Base-by-base conservation (phyloP, 2,329 filamentous ascomycete genomes). In the Tolypocladium pustulatum region DNA sequence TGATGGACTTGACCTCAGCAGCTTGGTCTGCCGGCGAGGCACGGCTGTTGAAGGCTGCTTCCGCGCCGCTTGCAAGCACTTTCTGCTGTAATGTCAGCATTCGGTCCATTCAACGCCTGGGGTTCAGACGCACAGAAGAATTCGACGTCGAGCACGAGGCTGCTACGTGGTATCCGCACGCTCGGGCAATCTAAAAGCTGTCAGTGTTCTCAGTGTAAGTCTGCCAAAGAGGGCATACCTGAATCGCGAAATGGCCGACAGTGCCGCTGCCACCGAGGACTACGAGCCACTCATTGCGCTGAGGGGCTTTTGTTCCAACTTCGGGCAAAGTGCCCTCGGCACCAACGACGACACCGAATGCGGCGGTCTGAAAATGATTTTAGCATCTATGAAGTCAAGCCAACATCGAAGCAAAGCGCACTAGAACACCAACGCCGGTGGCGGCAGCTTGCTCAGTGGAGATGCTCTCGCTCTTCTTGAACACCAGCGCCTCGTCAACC, bases 101-200 rank as follows among this genome's bases (percentile, higher is more conserved):
- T 22, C 12, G 8, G 20, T 1, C 49, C 2, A 4, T 10, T 53
- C 20, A 13, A 34, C 8, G 30, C 20, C 17, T 3, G 49, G 2
- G n/a, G 30, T 13, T 41, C 20, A 2, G 4, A 55, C 63, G n/a
- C 57, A 69, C 68, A 22, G 63, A 53, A 34, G 57, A 32, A 27
- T 72, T 71, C 2, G 63, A 64, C 5, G 68, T 64, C 0, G 73
- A 74, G 54, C 69, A 73, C 3, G 71, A 71, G 1, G 71, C 69
- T 2, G 73, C 65, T 3, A 76, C 69, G 53, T 73, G 72, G 60
- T 69, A 73, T 12, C 73, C 72, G 43, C 68, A 70, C 10, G 70
- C 53, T 30, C 67, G 69, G 8, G 67, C 68, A 32, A 75, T 59
- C 72, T 75, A 54, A 5, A 17, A 51, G 15, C 46, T 27, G 13